phyloP scores from a whole-genome alignment of 345 rosid genomes.

The Eutrema heterophyllum region DNA sequence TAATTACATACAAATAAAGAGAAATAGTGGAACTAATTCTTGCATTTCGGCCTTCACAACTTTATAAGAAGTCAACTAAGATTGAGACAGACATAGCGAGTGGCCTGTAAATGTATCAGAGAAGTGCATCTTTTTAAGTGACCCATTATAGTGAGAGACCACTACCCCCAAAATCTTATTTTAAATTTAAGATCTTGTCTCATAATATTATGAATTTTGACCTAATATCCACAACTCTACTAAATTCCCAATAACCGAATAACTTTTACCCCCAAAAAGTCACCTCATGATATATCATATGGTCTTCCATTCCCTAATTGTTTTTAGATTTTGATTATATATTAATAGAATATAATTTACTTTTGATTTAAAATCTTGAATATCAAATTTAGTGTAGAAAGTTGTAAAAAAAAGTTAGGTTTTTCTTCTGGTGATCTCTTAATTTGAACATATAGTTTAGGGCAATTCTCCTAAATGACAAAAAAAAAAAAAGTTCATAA shows the following conservation, averaged over 20 bases:
- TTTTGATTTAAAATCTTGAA: too few relatives aligned
- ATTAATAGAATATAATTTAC: too few relatives aligned
- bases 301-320: not conserved
- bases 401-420: too few relatives aligned
- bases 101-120: slow-evolving; percentile 43
- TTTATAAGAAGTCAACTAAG: slow-evolving; percentile 32
- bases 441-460: too few relatives aligned
- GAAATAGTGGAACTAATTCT: slow-evolving; percentile 37
- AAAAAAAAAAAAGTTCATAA: too few relatives aligned
- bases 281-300: not conserved
- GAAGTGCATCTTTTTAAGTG: slow-evolving; percentile 32
- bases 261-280: not conserved
- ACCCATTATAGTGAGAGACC: slow-evolving; percentile 34
- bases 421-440: too few relatives aligned
- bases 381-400: too few relatives aligned
- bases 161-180: slow-evolving; percentile 17
- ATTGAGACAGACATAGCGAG: slow-evolving; percentile 43
- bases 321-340: too few relatives aligned
- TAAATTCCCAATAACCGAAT: not conserved
- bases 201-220: slow-evolving; percentile 11
- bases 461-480: too few relatives aligned
- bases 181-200: not conserved
- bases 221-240: slow-evolving; percentile 7
- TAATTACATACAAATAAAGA: slow-evolving; percentile 4
- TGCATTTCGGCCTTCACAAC: slow-evolving; percentile 41